A percentile compares a stretch with the other conserved stretches of the same genome.
These are phyloP conservation scores for Thamnidium elegans DNA, from an alignment of 192 early-diverging fungal genomes.

Conservation along the genomic window DNA sequence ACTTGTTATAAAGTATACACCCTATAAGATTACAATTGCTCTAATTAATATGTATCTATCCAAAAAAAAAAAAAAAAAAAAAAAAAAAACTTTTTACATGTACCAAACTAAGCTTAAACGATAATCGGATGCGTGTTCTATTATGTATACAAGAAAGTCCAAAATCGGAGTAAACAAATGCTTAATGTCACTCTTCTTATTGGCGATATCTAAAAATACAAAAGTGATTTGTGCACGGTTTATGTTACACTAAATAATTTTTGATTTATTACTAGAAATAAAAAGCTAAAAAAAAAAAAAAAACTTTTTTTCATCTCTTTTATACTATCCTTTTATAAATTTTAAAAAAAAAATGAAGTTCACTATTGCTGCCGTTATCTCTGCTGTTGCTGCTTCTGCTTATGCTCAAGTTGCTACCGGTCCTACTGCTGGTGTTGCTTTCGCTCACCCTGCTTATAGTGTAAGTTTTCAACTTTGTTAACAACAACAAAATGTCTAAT, in stretches of 20 bases:
- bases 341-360: constrained; percentile 22
- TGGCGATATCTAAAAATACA: constrained; percentile 15
- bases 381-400: constrained; percentile 6
- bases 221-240: constrained; percentile 3
- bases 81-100: too few relatives aligned
- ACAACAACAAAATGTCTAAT: neutral
- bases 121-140: too few relatives aligned
- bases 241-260: constrained; percentile 4
- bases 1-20: too few relatives aligned
- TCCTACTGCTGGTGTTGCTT: constrained; percentile 14
- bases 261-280: constrained; percentile 1
- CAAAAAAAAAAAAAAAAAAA: too few relatives aligned
- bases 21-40: too few relatives aligned
- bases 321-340: neutral
- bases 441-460: constrained; percentile 1
- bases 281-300: neutral
- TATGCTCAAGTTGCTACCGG: neutral
- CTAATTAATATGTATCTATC: too few relatives aligned
- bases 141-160: too few relatives aligned
- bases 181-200: neutral
- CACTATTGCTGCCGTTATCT: constrained; percentile 6
- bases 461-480: constrained; percentile 3
- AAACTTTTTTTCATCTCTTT: neutral
- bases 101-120: too few relatives aligned
- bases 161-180: too few relatives aligned